Conservation (phyloP, 805 yeast genomes). For the Candida sonorensis region DNA sequence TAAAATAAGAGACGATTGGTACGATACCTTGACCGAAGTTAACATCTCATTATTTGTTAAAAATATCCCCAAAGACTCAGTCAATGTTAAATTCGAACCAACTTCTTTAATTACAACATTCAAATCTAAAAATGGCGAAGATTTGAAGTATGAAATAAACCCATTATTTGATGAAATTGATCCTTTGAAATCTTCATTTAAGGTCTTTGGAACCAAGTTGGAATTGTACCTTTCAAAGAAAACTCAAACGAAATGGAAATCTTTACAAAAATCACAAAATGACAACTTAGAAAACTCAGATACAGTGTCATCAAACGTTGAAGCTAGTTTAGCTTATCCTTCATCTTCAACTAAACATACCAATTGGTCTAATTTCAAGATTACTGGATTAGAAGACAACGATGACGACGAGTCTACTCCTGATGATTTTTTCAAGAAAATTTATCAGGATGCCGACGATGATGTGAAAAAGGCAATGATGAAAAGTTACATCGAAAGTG, state of each 20-base stretch:
- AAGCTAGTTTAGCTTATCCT: constrained; percentile 39
- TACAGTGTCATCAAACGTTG: too few relatives aligned
- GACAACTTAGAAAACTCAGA: neutral
- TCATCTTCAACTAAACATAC: constrained; percentile 52
- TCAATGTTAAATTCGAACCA: constrained; percentile 33
- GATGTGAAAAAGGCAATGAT: constrained; percentile 92
- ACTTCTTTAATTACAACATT: constrained; percentile 37
- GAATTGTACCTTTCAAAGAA: constrained; percentile 59
- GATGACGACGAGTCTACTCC: constrained; percentile 41
- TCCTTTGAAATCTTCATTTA: constrained; percentile 36
- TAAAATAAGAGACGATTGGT: constrained; percentile 56
- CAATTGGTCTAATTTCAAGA: constrained; percentile 59
- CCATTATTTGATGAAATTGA: constrained; percentile 48
- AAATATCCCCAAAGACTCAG: constrained; percentile 45
- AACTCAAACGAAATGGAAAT: constrained; percentile 43
- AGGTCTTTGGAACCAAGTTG: constrained; percentile 63
- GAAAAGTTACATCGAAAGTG: constrained; percentile 90
- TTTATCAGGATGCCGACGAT: constrained; percentile 76
- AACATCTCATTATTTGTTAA: constrained; percentile 69
- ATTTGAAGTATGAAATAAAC: constrained; percentile 48
- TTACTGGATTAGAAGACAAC: constrained; percentile 30
- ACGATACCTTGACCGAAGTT: constrained; percentile 52
- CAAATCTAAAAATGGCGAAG: constrained; percentile 39
- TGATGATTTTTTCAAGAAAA: constrained; percentile 63
- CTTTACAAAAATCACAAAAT: constrained; percentile 32